phyloP scores from a whole-genome alignment of 768 basidiomycete genomes.

The Mrakia frigida region DNA sequence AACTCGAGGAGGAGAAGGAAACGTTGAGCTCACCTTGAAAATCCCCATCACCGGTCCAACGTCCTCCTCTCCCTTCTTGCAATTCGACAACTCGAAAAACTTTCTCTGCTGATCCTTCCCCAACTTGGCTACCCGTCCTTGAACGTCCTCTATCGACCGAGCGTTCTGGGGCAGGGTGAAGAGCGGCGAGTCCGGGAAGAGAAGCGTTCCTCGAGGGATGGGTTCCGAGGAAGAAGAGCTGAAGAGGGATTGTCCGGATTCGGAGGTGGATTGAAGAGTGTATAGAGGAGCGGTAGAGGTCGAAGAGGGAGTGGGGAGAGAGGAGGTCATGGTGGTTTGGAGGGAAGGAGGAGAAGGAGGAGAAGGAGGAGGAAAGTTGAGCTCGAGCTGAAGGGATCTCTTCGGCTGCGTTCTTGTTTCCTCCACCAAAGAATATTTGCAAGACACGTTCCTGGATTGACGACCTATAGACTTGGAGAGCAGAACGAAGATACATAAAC shows the following conservation, averaged over 20 bases:
- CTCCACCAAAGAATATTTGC: no score
- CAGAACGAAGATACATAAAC: no score
- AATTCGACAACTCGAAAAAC: constrained; percentile 15
- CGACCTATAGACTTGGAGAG: no score
- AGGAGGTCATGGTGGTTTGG: neutral
- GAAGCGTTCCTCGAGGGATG: constrained; percentile 18
- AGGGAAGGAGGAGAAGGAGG: no score
- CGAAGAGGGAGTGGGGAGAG: neutral
- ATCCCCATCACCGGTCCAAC: constrained; percentile 24
- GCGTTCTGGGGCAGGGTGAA: constrained; percentile 16
- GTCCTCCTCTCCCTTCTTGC: constrained; percentile 3
- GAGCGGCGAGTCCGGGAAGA: constrained; percentile 17
- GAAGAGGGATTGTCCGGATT: neutral
- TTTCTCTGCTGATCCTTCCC: neutral
- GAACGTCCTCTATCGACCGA: neutral
- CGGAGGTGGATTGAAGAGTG: neutral
- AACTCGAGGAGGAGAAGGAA: neutral
- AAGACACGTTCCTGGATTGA: no score
- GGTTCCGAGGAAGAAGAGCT: neutral
- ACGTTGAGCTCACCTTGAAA: constrained; percentile 19
- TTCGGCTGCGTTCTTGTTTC: no score
- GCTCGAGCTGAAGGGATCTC: no score
- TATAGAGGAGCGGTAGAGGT: neutral
- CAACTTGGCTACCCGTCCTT: neutral
- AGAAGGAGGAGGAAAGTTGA: neutral